Percentiles rank a stretch among this genome's conserved stretches.
phyloP scores from a whole-genome alignment of 495 filamentous ascomycete species.

The Lindgomyces ingoldianus region DNA sequence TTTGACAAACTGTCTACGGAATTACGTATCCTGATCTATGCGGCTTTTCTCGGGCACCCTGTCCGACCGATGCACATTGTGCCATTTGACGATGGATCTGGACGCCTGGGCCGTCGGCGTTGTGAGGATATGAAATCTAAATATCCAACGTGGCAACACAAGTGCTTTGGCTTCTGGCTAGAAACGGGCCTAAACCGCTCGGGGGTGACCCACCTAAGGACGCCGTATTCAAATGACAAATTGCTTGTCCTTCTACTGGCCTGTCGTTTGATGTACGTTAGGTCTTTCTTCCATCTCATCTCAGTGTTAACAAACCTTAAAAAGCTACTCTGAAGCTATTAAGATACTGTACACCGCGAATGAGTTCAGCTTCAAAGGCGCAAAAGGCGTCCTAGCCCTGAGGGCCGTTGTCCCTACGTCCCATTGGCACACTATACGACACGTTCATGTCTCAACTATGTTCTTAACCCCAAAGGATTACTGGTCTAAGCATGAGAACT shows the following conservation, averaged over 20 bases:
- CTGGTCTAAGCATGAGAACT: neutral
- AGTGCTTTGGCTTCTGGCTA: neutral
- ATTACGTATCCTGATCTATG: conserved; percentile 19
- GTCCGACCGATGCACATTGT: conserved; percentile 14
- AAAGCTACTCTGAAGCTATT: conserved; percentile 13
- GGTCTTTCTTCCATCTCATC: neutral
- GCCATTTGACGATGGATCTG: conserved; percentile 6
- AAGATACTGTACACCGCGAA: conserved; percentile 17
- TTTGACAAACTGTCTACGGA: conserved; percentile 11
- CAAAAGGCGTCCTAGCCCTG: neutral
- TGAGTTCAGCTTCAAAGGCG: conserved; percentile 12
- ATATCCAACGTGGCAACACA: conserved; percentile 22
- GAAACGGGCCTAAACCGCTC: neutral
- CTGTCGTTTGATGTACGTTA: conserved; percentile 14
- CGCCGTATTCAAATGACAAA: conserved; percentile 7
- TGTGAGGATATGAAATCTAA: conserved; percentile 11
- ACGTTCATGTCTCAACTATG: conserved; percentile 9
- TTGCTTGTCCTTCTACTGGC: conserved; percentile 3
- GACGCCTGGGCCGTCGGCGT: neutral
- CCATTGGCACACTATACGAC: conserved; percentile 12
- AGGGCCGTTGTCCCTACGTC: neutral
- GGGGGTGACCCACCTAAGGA: neutral
- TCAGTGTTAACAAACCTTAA: neutral
- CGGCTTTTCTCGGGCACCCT: conserved; percentile 5
- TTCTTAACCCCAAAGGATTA: neutral